These are phyloP conservation scores for Aspergillus ibericus DNA, from an alignment of 2,329 filamentous ascomycete genomes.

Conservation along the genomic window DNA sequence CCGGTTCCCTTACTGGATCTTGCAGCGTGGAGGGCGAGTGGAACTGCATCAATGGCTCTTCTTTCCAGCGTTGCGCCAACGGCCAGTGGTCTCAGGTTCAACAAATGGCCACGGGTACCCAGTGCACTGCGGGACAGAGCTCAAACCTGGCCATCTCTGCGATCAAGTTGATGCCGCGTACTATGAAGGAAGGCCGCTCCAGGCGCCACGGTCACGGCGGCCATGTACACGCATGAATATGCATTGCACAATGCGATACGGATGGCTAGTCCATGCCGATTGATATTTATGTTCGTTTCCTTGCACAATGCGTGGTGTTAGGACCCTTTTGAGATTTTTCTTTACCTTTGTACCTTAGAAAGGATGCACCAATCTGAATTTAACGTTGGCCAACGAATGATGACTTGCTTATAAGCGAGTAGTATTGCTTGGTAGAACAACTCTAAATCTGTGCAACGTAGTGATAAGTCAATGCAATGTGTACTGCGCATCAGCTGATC, in stretches of 20 bases:
- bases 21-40: constrained; percentile 58
- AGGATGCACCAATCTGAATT: background rate
- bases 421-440: too few relatives aligned
- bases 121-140: constrained; percentile 47
- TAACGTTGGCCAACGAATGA: background rate
- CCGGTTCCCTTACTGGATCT: constrained; percentile 40
- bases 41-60: constrained; percentile 58
- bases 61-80: constrained; percentile 64
- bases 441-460: too few relatives aligned
- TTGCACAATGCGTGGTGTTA: background rate
- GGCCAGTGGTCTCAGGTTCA: constrained; percentile 55
- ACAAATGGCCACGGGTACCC: constrained; percentile 55
- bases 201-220: constrained; percentile 25
- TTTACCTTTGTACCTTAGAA: constrained; percentile 8
- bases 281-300: constrained; percentile 15
- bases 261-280: background rate
- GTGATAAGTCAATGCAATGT: too few relatives aligned
- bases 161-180: constrained; percentile 24
- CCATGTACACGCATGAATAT: constrained; percentile 25
- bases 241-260: constrained; percentile 19
- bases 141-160: constrained; percentile 26
- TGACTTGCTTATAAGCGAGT: background rate
- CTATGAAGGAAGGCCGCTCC: constrained; percentile 30
- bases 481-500: too few relatives aligned
- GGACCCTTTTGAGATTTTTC: constrained; percentile 7